Evolutionary conservation across 371 early-diverging fungal genomes (phyloP), one percentile per base, ranked within the genome.

Genomic region (Blakeslea trispora): DNA sequence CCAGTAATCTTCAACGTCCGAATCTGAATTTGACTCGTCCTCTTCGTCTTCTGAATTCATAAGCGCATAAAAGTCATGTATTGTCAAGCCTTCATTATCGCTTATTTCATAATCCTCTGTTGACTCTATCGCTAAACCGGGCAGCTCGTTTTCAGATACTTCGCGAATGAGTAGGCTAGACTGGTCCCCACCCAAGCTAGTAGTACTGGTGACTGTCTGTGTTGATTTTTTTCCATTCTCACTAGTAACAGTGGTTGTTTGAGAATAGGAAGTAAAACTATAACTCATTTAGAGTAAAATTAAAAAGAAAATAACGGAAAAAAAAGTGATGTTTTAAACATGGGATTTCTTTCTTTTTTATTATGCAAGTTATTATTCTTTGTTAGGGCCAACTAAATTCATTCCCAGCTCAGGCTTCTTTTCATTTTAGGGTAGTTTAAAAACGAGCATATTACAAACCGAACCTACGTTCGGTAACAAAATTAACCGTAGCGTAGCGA

Each of bases 1-100:
- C 67, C 67, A 67, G 35, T 62, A 46, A 15, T 60, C 39, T 45
- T 67, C 62, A 10, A 67, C 34, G 19, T 67, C 67, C 6, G 62
- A 61, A 28, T 67, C 64, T 4, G 53, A 53, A 14, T 55, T 45
- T 6, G 21, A 23, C 17, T 59, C 58, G 19, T 42, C 42, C 5
- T 63, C 57, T 14, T 50, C 51, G 15, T 57, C 51, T 28, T 59
- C 59, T 18, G 50, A 45, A 28, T 50, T 28, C 59, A 64, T 59
- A 8, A 65, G 45, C 5, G 61, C 31, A 6, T 40, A 56, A 21
- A 65, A 60, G n/a, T 65, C 65, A 21, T 60, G 47, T 32, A 52
- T 50, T 11, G 61, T 65, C 8, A 65, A 47, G 18, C 35, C 14
- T n/a, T 65, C 61, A 2, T 65, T 57, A 19, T 65, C 61, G 7